These are phyloP conservation scores for Adansonia madagascariensis DNA, from an alignment of 441 rosid species.

Conservation along the genomic window DNA sequence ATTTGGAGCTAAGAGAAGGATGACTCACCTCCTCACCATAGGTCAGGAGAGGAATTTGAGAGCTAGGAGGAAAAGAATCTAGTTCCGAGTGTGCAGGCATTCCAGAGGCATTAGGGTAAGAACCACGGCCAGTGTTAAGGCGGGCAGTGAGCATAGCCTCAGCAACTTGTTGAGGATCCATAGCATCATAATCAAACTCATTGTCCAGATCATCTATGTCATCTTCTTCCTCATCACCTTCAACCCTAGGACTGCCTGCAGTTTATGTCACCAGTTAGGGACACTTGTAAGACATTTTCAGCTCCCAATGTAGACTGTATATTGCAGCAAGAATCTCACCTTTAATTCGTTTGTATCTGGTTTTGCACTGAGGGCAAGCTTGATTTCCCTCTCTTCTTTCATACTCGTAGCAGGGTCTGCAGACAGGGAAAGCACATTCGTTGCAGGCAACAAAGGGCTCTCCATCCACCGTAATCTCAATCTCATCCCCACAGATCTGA, in stretches of 20 bases:
- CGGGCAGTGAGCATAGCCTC: slow-evolving; percentile 52
- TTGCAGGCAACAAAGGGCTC: slow-evolving; percentile 88
- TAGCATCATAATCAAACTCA: slow-evolving; percentile 60
- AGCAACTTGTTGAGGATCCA: slow-evolving; percentile 48
- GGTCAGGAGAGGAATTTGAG: slow-evolving; percentile 68
- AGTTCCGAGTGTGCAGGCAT: slow-evolving; percentile 39
- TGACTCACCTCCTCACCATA: slow-evolving; percentile 64
- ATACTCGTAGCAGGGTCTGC: slow-evolving; percentile 89
- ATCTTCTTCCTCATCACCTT: slow-evolving; percentile 86
- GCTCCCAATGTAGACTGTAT: background rate
- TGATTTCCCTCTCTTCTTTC: slow-evolving; percentile 85
- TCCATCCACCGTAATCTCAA: slow-evolving; percentile 66
- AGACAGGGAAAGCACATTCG: slow-evolving; percentile 92
- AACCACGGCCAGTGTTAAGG: slow-evolving; percentile 46
- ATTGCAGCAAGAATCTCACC: slow-evolving; percentile 42
- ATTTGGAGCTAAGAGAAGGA: background rate
- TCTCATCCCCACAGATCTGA: slow-evolving; percentile 79
- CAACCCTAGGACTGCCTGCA: slow-evolving; percentile 82
- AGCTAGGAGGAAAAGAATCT: slow-evolving; percentile 50
- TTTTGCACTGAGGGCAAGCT: slow-evolving; percentile 85
- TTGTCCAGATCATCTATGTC: slow-evolving; percentile 76
- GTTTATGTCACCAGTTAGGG: slow-evolving; percentile 16
- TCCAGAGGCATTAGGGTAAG: slow-evolving; percentile 29
- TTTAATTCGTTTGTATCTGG: slow-evolving; percentile 79
- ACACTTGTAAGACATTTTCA: background rate